phyloP scores from a whole-genome alignment of 805 yeast genomes.

The Kregervanrija pseudodelftensis region DNA sequence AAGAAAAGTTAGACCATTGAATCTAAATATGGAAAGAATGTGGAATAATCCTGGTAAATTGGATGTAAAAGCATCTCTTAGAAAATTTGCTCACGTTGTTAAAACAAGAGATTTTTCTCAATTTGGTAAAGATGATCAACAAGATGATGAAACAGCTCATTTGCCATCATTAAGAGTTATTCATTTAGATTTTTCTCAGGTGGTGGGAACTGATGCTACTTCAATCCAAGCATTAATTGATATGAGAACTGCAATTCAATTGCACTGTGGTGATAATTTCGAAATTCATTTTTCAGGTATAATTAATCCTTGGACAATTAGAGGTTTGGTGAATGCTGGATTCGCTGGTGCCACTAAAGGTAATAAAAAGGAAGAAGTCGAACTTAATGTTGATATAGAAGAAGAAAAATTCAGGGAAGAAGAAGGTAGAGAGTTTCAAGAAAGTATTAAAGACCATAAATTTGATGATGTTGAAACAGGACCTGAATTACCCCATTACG shows the following conservation, averaged over 20 bases:
- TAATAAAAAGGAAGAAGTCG: conserved; percentile 2
- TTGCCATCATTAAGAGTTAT: conserved; percentile 66
- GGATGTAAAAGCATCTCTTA: conserved; percentile 25
- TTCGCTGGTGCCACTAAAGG: conserved; percentile 43
- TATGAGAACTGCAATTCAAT: conserved; percentile 60
- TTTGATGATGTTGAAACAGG: neutral
- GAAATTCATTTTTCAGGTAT: conserved; percentile 88
- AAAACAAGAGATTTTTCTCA: neutral
- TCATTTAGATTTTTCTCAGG: conserved; percentile 77
- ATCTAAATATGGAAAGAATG: conserved; percentile 45
- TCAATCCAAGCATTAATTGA: conserved; percentile 75
- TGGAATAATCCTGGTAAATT: conserved; percentile 87
- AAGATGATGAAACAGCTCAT: conserved; percentile 27
- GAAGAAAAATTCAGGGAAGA: conserved; percentile 5
- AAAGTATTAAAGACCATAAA: conserved; percentile 2
- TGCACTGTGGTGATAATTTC: conserved; percentile 73
- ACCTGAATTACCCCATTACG: neutral
- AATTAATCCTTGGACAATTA: conserved; percentile 78
- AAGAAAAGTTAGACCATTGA: conserved; percentile 52
- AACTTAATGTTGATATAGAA: neutral
- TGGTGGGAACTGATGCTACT: conserved; percentile 70
- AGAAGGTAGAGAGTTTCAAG: conserved; percentile 5
- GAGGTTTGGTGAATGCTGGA: conserved; percentile 67
- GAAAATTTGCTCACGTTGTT: neutral
- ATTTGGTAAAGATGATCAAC: neutral